Percentiles rank a stretch among this genome's conserved stretches.
phyloP scores from a whole-genome alignment of 106 monocot genomes.

The Phalaenopsis equestris region DNA sequence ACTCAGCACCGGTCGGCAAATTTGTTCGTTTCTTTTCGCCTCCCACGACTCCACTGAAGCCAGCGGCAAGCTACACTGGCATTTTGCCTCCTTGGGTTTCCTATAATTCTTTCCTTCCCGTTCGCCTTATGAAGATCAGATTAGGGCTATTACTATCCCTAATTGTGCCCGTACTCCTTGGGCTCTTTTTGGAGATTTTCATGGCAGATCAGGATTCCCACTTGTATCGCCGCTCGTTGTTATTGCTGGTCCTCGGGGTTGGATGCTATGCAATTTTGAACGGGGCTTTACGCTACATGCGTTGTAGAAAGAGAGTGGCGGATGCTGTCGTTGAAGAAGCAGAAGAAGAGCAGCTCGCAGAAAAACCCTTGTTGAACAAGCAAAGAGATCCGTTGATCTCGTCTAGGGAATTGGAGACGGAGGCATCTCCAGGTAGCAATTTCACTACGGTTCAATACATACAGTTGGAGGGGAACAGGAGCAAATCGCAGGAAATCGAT shows the following conservation, averaged over 20 bases:
- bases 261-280: slow-evolving; percentile 23
- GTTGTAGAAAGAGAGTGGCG: slow-evolving; percentile 34
- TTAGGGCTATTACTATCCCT: slow-evolving; percentile 10
- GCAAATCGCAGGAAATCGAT: slow-evolving; percentile 36
- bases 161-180: slow-evolving; percentile 3
- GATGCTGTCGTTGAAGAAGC: slow-evolving; percentile 12
- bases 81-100: not conserved
- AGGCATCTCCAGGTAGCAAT: slow-evolving; percentile 8
- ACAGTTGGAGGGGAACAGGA: slow-evolving; percentile 24
- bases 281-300: slow-evolving; percentile 54
- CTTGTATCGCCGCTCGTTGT: slow-evolving; percentile 3
- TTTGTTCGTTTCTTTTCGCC: not conserved
- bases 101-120: not conserved
- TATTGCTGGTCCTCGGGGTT: slow-evolving; percentile 24
- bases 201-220: slow-evolving; percentile 4
- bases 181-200: not conserved
- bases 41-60: not conserved
- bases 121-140: not conserved
- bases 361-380: slow-evolving; percentile 16
- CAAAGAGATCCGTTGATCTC: slow-evolving; percentile 14
- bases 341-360: slow-evolving; percentile 4
- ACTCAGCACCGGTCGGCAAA: not conserved
- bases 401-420: not conserved
- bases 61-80: not conserved
- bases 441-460: slow-evolving; percentile 10